Percentiles rank a stretch among this genome's conserved stretches.
Evolutionary conservation across 345 rosid species (phyloP).

Genomic region (Eutrema heterophyllum): DNA sequence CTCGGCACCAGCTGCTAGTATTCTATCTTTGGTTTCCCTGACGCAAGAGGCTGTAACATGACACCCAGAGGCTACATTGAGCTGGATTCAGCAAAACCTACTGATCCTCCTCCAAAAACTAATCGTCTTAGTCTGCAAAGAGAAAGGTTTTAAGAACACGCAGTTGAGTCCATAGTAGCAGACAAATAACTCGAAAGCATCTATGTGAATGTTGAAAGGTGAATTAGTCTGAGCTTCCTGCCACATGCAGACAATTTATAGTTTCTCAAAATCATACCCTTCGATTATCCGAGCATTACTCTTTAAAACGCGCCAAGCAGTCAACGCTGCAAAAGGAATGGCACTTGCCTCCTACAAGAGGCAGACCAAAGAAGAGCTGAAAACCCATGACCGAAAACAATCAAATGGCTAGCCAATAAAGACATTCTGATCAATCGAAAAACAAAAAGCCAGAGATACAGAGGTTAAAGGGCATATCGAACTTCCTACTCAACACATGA

Average conservation of each 20-base stretch:
- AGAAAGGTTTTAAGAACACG: not conserved
- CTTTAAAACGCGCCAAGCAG: constrained; percentile 95
- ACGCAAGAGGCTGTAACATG: constrained; percentile 82
- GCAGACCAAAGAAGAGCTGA: not conserved
- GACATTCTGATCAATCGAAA: not conserved
- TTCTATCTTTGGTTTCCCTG: constrained; percentile 50
- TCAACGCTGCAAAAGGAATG: constrained; percentile 92
- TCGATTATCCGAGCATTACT: constrained; percentile 80
- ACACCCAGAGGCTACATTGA: constrained; percentile 73
- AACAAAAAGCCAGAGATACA: not conserved
- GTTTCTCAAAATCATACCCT: constrained; percentile 51
- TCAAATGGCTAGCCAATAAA: not conserved
- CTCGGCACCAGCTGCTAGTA: constrained; percentile 76
- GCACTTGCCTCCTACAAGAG: constrained; percentile 78
- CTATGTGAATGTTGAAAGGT: not conserved
- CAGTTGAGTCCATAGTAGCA: not conserved
- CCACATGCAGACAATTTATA: not conserved
- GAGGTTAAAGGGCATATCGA: not conserved
- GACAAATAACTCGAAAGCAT: not conserved
- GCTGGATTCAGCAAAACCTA: constrained; percentile 87
- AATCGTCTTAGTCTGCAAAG: constrained; percentile 68
- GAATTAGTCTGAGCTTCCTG: not conserved
- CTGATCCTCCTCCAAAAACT: constrained; percentile 91
- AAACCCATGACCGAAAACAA: not conserved
- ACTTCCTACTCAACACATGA: constrained; percentile 52